Percentiles rank a stretch among this genome's conserved stretches.
Evolutionary conservation across 2,329 filamentous ascomycete species (phyloP).

Genomic region (Arthrinium phaeospermum): DNA sequence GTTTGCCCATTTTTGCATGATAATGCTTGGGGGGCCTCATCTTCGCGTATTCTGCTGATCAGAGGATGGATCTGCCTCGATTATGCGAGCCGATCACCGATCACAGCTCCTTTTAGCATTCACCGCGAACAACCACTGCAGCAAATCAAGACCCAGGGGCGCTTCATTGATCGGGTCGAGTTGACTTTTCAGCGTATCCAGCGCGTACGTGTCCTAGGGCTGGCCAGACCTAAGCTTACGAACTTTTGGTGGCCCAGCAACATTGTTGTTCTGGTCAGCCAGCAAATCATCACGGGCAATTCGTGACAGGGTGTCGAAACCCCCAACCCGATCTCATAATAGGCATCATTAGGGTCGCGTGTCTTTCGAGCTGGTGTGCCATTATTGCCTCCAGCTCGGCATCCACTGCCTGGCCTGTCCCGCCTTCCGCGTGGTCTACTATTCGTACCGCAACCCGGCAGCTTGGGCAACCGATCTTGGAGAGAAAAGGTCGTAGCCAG

Average conservation of each 20-base stretch:
- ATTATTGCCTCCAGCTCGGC: not conserved
- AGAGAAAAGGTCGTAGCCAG: not conserved
- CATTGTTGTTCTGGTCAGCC: not conserved
- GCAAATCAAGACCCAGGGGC: not conserved
- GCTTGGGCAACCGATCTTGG: not conserved
- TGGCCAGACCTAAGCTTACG: not conserved
- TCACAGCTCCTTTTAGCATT: not conserved
- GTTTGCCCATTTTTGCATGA: conserved; percentile 9
- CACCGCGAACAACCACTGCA: not conserved
- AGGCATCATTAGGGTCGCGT: not conserved
- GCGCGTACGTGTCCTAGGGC: not conserved
- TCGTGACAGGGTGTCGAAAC: not conserved
- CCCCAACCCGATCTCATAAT: not conserved
- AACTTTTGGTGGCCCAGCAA: not conserved
- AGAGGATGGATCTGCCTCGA: conserved; percentile 9
- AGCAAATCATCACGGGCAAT: not conserved
- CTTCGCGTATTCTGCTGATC: not conserved
- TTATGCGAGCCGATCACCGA: conserved; percentile 11
- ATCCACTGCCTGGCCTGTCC: not conserved
- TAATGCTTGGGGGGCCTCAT: not conserved
- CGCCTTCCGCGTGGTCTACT: not conserved
- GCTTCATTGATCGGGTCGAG: not conserved
- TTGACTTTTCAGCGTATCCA: not conserved
- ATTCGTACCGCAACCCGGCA: not conserved
- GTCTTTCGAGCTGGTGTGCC: not conserved